These are phyloP conservation scores for Malassezia caprae DNA, from an alignment of 1,284 basidiomycete genomes.

Conservation along the genomic window DNA sequence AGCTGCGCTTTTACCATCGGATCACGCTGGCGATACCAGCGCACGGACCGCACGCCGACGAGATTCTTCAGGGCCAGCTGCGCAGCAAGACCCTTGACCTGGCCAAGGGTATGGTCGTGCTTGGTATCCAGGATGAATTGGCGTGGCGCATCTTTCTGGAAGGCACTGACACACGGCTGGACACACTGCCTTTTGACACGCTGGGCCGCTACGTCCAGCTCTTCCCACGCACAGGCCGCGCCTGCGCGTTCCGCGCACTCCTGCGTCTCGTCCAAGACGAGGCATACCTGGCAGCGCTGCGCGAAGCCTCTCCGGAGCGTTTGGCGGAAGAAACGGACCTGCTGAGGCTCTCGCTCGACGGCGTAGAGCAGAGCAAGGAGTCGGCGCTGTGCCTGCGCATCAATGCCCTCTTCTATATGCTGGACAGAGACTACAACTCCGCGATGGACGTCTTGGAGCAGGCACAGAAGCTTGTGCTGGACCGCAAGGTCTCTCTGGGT, in stretches of 20 bases:
- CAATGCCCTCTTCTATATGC: constrained; percentile 61
- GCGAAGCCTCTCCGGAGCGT: constrained; percentile 4
- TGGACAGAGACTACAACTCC: constrained; percentile 62
- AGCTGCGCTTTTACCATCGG: constrained; percentile 26
- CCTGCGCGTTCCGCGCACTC: constrained; percentile 24
- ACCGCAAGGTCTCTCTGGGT: constrained; percentile 52
- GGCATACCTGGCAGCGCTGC: constrained; percentile 18
- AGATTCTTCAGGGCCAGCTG: constrained; percentile 52
- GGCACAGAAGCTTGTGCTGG: constrained; percentile 18
- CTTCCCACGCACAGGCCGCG: constrained; percentile 56
- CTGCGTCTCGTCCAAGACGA: constrained; percentile 31
- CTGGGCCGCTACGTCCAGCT: constrained; percentile 61
- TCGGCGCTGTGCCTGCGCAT: constrained; percentile 67
- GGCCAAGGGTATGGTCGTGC: constrained; percentile 61
- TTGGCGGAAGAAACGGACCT: constrained; percentile 20
- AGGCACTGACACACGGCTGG: constrained; percentile 62
- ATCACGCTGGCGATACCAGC: constrained; percentile 27
- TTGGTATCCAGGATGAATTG: constrained; percentile 63
- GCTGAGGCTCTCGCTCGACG: constrained; percentile 50
- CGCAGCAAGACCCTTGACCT: constrained; percentile 61
- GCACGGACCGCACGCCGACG: not conserved
- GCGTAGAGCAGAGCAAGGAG: constrained; percentile 54
- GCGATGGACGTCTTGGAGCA: constrained; percentile 26
- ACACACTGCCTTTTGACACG: constrained; percentile 58
- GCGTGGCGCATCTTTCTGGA: constrained; percentile 74